These are phyloP conservation scores for Fabrea salina DNA, from an alignment of 169 alveolate genomes.

Conservation along the genomic window DNA sequence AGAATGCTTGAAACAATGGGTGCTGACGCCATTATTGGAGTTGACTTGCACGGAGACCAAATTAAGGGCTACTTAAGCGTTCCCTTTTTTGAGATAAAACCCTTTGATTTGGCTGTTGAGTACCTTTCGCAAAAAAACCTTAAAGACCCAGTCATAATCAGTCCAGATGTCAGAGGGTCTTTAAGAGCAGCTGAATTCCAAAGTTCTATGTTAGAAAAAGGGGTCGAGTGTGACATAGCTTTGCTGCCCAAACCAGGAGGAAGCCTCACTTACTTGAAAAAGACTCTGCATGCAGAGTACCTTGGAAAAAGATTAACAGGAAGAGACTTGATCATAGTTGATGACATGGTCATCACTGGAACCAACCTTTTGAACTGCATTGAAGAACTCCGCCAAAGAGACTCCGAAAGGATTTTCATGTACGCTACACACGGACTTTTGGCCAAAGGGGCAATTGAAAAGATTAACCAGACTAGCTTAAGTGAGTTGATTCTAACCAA, in stretches of 20 bases:
- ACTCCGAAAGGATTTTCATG: constrained; percentile 24
- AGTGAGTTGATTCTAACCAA: constrained; percentile 10
- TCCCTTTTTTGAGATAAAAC: constrained; percentile 28
- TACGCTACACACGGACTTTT: constrained; percentile 37
- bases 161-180: constrained; percentile 39
- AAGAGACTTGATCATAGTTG: constrained; percentile 39
- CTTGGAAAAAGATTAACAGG: constrained; percentile 35
- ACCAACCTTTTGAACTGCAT: background rate
- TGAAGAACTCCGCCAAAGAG: constrained; percentile 19
- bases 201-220: background rate
- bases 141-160: constrained; percentile 25
- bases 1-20: constrained; percentile 23
- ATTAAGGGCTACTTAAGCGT: constrained; percentile 31
- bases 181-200: constrained; percentile 17
- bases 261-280: background rate
- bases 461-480: constrained; percentile 3
- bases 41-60: constrained; percentile 32
- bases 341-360: constrained; percentile 42
- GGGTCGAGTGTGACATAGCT: constrained; percentile 12
- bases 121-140: constrained; percentile 1
- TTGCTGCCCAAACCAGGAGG: constrained; percentile 1
- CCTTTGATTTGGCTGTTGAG: constrained; percentile 18
- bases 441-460: constrained; percentile 27
- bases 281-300: background rate
- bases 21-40: constrained; percentile 2